Percentiles rank a stretch among this genome's conserved stretches.
Evolutionary conservation across 495 filamentous ascomycete species (phyloP).

Genomic region (Poronia punctata): DNA sequence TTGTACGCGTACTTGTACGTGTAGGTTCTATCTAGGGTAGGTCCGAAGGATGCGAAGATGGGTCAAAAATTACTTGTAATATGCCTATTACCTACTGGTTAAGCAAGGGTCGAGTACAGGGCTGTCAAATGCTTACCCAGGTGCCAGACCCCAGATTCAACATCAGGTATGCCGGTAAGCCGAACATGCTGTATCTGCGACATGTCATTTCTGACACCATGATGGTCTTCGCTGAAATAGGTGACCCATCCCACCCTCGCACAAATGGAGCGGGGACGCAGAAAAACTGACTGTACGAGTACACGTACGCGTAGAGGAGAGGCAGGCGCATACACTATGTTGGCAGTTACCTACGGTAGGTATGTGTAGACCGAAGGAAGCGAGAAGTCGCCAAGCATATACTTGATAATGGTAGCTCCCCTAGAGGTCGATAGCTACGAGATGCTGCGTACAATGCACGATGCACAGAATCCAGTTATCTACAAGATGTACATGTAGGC

Average conservation of each 20-base stretch:
- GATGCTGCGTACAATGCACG: not conserved
- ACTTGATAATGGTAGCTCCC: no score
- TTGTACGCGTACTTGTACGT: no score
- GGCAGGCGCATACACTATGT: constrained; percentile 3
- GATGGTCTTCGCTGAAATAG: constrained; percentile 7
- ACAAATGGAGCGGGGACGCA: constrained; percentile 13
- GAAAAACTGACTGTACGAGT: constrained; percentile 1
- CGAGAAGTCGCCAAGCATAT: no score
- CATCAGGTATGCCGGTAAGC: not conserved
- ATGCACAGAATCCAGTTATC: not conserved
- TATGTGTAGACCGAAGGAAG: constrained; percentile 12
- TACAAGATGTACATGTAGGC: constrained; percentile 15
- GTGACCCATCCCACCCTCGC: constrained; percentile 13
- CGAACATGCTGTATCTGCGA: not conserved
- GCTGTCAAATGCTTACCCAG: no score
- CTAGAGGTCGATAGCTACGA: no score
- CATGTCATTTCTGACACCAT: constrained; percentile 8
- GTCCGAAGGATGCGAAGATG: no score
- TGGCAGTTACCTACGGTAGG: not conserved
- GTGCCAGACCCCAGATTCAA: no score
- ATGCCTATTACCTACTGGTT: no score
- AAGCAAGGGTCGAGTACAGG: no score
- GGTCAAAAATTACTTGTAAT: no score
- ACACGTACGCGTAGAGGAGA: constrained; percentile 2
- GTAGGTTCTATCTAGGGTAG: no score